phyloP scores from a whole-genome alignment of 768 basidiomycete species.

The Lepiota subincarnata region DNA sequence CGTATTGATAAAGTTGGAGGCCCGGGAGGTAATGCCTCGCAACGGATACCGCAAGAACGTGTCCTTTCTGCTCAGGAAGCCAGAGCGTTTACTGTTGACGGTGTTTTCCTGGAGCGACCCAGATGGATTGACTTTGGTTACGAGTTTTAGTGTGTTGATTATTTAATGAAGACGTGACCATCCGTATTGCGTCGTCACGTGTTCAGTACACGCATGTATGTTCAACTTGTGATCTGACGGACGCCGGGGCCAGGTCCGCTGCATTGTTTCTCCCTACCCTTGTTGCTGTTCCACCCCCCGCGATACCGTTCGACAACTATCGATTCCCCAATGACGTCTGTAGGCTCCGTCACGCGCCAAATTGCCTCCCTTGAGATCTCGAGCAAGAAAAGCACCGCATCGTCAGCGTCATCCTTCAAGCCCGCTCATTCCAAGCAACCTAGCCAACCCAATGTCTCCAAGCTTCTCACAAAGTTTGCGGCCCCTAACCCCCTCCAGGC shows the following conservation, averaged over 20 bases:
- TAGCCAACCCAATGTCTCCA: constrained; percentile 59
- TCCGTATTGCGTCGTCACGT: neutral
- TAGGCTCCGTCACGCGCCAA: constrained; percentile 63
- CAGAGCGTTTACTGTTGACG: constrained; percentile 37
- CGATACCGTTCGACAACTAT: neutral
- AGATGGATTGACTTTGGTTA: constrained; percentile 56
- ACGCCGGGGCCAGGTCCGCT: too few relatives aligned
- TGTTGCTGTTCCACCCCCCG: neutral
- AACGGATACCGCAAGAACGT: constrained; percentile 43
- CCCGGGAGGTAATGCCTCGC: constrained; percentile 46
- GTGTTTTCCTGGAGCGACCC: constrained; percentile 48
- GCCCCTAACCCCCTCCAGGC: constrained; percentile 53
- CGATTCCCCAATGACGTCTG: constrained; percentile 30
- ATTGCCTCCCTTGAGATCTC: constrained; percentile 68
- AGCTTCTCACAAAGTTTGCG: constrained; percentile 71
- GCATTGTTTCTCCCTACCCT: too few relatives aligned
- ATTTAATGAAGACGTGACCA: neutral
- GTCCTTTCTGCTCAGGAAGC: constrained; percentile 39
- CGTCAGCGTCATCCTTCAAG: constrained; percentile 24
- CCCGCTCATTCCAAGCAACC: constrained; percentile 48
- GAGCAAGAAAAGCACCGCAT: constrained; percentile 39
- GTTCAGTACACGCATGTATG: neutral
- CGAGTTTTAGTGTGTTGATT: constrained; percentile 21
- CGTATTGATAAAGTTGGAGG: constrained; percentile 28
- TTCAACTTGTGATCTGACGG: constrained; percentile 5